phyloP scores from a whole-genome alignment of 2,329 filamentous ascomycete species.

The Colletotrichum orchidophilum region DNA sequence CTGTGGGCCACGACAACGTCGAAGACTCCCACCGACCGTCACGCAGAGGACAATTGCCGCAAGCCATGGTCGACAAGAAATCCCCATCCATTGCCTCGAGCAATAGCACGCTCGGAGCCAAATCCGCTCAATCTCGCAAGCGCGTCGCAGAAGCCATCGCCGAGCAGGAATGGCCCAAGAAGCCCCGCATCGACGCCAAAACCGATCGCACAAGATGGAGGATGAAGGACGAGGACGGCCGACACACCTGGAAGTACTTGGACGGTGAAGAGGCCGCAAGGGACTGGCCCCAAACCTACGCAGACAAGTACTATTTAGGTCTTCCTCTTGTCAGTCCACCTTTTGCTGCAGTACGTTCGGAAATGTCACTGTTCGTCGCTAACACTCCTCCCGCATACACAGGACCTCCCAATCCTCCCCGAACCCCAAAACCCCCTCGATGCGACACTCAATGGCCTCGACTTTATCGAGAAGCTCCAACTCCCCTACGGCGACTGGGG shows the following conservation, averaged over 20 bases:
- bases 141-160: conserved; percentile 50
- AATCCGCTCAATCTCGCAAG: conserved; percentile 49
- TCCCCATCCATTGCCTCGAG: conserved; percentile 22
- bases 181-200: conserved; percentile 59
- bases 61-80: conserved; percentile 15
- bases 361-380: neutral
- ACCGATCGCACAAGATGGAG: conserved; percentile 90
- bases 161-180: conserved; percentile 52
- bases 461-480: conserved; percentile 91
- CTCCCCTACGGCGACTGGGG: conserved; percentile 92
- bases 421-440: conserved; percentile 78
- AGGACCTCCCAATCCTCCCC: conserved; percentile 81
- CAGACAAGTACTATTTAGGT: conserved; percentile 91
- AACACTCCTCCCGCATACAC: neutral
- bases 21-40: neutral
- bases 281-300: conserved; percentile 84
- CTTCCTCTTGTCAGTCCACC: conserved; percentile 72
- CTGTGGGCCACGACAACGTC: neutral
- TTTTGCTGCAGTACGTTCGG: neutral
- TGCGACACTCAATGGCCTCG: conserved; percentile 81
- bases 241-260: conserved; percentile 95
- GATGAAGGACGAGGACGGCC: conserved; percentile 81
- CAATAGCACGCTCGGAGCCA: conserved; percentile 7
- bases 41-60: neutral
- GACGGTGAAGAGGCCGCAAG: conserved; percentile 74